Base-by-base conservation (phyloP, 371 early-diverging fungal species). In the Zancudomyces culisetae region DNA sequence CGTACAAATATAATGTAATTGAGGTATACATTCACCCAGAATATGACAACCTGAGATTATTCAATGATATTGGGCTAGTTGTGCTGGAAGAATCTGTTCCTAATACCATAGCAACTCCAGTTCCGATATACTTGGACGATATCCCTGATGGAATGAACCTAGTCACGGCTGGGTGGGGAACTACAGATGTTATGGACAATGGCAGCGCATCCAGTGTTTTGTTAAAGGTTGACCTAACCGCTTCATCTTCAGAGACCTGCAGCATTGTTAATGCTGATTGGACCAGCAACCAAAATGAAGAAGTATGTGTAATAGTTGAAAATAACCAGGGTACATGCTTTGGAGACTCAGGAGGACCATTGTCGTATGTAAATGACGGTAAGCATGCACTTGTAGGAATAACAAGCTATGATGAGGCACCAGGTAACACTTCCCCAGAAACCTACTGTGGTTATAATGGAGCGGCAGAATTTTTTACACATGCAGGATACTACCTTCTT, bases 341-440 rank as follows among this genome's bases (percentile, higher is more conserved):
- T 2, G 71, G 71, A 26, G 71, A 71, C 26, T 69, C 70, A 8
- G 71, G 71, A 2, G 71, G 71, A 6, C 71, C 71, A 0, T 40
- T 71, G 51, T 52, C 66, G 20, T 60, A 62, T 49, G 30, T 18
- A 27, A 29, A 60, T n/a, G 29, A 27, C n/a, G 35, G 15, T 15
- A 35, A 15, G 15, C 6, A 6, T 15, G 6, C 6, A 10, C 35
- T 35, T 35, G 35, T 35, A 10, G 35, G 35, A 6, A 35, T 35
- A 6, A 35, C 35, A 35, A 35, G 35, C 15, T 10, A 10, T 6
- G 35, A 15, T 10, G 15, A 15, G 10, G 6, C 35, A 15, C 35
- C 35, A 35, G 35, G 35, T 15, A 15, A 35, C 35, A n/a, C n/a
- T n/a, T 6, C 10, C 6, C 10, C 10, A 10, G 35, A 35, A 10